A percentile compares a stretch with the other conserved stretches of the same genome.
Evolutionary conservation across 2,329 filamentous ascomycete species (phyloP).

Genomic region (Hirsutella minnesotensis): DNA sequence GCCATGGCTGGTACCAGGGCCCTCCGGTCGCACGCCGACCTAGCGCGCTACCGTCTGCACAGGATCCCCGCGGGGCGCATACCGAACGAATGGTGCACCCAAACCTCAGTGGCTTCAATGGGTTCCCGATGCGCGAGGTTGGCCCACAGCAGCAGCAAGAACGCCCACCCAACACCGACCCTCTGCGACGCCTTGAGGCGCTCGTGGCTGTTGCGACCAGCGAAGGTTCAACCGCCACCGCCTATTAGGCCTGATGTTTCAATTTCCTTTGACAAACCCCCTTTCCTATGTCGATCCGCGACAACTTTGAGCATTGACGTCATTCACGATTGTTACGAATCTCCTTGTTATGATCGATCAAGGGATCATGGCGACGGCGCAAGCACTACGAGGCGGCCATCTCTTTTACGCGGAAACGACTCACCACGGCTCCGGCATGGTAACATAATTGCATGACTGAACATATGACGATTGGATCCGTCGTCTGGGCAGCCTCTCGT

Average conservation of each 20-base stretch:
- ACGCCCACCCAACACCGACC: slow-evolving; percentile 16
- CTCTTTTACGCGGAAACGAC: no score
- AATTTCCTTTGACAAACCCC: neutral
- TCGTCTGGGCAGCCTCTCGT: no score
- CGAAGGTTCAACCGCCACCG: slow-evolving; percentile 29
- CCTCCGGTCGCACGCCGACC: slow-evolving; percentile 28
- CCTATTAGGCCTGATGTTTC: slow-evolving; percentile 18
- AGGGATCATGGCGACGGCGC: no score
- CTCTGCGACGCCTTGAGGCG: slow-evolving; percentile 27
- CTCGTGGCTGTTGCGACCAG: slow-evolving; percentile 32
- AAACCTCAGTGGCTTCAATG: slow-evolving; percentile 39
- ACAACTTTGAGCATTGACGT: neutral
- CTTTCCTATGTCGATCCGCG: neutral
- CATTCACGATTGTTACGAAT: no score
- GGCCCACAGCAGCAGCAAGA: slow-evolving; percentile 15
- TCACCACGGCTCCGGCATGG: no score
- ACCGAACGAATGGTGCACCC: slow-evolving; percentile 48
- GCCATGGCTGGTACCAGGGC: slow-evolving; percentile 62
- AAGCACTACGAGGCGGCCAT: no score
- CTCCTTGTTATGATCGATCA: no score
- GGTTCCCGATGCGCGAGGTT: slow-evolving; percentile 31
- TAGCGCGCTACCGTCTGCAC: slow-evolving; percentile 14
- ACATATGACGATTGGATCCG: no score
- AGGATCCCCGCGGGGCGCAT: slow-evolving; percentile 26
- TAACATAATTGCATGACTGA: no score